These are phyloP conservation scores for Xylaria cubensis DNA, from an alignment of 495 filamentous ascomycete genomes.

Conservation along the genomic window DNA sequence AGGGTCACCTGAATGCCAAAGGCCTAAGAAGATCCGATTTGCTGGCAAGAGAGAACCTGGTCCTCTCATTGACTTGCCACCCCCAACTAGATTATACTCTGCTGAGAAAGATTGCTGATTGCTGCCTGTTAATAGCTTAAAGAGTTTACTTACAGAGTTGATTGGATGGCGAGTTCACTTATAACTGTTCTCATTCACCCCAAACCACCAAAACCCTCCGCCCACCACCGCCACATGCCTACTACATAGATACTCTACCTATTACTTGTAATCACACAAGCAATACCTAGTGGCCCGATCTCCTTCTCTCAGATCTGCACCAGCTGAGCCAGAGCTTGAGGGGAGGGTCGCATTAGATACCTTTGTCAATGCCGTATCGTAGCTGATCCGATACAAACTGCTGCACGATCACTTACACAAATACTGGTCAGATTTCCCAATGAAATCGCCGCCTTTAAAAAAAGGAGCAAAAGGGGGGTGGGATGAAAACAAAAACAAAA, in stretches of 20 bases:
- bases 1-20: not conserved
- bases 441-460: not conserved
- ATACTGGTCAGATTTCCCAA: not conserved
- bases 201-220: not conserved
- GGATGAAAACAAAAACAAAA: slow-evolving; percentile 13
- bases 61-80: slow-evolving; percentile 8
- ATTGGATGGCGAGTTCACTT: slow-evolving; percentile 2
- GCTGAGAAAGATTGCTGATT: not conserved
- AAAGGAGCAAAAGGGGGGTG: not conserved
- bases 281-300: not conserved
- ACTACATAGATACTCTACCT: not conserved
- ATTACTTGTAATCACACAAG: not conserved
- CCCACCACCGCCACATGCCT: not conserved
- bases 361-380: not conserved
- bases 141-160: not conserved
- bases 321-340: slow-evolving; percentile 8
- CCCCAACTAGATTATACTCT: slow-evolving; percentile 2
- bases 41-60: not conserved
- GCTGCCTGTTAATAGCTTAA: not conserved
- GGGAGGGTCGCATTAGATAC: slow-evolving; percentile 9
- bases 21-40: not conserved
- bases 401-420: not conserved
- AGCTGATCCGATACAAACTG: not conserved
- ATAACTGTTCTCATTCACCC: not conserved
- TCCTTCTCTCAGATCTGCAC: not conserved